Evolutionary conservation across 2,329 filamentous ascomycete species (phyloP).

Genomic region (Lomentospora prolificans): DNA sequence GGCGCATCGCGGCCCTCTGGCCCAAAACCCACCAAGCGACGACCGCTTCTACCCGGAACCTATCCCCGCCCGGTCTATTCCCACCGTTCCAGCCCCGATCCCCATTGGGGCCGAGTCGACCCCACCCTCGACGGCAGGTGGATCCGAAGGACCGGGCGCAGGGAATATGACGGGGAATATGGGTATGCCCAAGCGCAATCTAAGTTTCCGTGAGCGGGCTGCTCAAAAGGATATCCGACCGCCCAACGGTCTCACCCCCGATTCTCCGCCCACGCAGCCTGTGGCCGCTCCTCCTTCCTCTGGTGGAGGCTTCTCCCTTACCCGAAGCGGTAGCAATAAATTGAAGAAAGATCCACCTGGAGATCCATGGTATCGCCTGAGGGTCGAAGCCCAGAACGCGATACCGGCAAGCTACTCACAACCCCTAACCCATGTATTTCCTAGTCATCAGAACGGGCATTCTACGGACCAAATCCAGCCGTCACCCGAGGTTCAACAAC

Average conservation of each 20-base stretch:
- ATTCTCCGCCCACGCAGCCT: not conserved
- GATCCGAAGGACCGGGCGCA: slow-evolving; percentile 10
- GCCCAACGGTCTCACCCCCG: slow-evolving; percentile 17
- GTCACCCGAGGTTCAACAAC: not conserved
- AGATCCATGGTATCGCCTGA: slow-evolving; percentile 35
- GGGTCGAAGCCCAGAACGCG: slow-evolving; percentile 31
- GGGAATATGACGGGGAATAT: slow-evolving; percentile 9
- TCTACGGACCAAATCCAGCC: not conserved
- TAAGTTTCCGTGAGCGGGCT: slow-evolving; percentile 52
- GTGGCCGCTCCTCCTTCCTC: slow-evolving; percentile 12
- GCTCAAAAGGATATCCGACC: slow-evolving; percentile 31
- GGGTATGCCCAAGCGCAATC: slow-evolving; percentile 39
- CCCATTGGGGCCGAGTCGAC: no score
- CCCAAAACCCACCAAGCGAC: slow-evolving; percentile 23
- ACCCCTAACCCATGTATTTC: not conserved
- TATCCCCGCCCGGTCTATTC: not conserved
- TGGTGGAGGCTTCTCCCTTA: slow-evolving; percentile 26
- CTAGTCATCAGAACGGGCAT: not conserved
- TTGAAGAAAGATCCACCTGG: slow-evolving; percentile 46
- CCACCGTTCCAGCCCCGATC: no score
- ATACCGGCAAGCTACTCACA: not conserved
- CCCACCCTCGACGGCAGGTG: no score
- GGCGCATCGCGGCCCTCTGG: slow-evolving; percentile 17
- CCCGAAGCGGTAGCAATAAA: slow-evolving; percentile 47
- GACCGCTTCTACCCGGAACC: slow-evolving; percentile 14